Evolutionary conservation across 2,329 filamentous ascomycete species (phyloP).

Genomic region (Hirsutella minnesotensis): DNA sequence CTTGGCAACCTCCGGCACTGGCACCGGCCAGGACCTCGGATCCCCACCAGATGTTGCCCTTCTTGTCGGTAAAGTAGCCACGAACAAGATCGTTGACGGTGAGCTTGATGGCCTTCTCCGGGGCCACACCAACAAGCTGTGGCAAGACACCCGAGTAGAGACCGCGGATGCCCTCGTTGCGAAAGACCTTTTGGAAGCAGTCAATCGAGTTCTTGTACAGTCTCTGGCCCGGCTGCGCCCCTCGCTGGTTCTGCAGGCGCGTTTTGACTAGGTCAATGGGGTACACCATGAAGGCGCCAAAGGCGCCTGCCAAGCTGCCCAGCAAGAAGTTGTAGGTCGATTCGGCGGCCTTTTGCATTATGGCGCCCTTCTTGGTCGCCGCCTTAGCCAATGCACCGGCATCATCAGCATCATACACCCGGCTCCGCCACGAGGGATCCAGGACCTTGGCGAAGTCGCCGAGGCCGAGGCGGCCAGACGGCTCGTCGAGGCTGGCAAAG

Average conservation of each 20-base stretch:
- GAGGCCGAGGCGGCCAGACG: slow-evolving; percentile 72
- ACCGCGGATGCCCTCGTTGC: slow-evolving; percentile 81
- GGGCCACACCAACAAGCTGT: slow-evolving; percentile 94
- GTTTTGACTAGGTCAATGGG: slow-evolving; percentile 98
- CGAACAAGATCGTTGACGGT: slow-evolving; percentile 94
- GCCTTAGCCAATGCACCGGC: slow-evolving; percentile 22
- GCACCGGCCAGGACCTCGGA: slow-evolving; percentile 82
- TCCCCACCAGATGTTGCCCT: slow-evolving; percentile 58
- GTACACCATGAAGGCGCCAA: slow-evolving; percentile 98
- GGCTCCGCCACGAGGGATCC: slow-evolving; percentile 79
- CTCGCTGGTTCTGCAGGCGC: slow-evolving; percentile 92
- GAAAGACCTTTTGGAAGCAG: slow-evolving; percentile 84
- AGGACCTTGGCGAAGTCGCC: slow-evolving; percentile 89
- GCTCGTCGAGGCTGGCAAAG: slow-evolving; percentile 86
- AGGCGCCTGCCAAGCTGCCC: slow-evolving; percentile 84
- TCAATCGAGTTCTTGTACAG: slow-evolving; percentile 97
- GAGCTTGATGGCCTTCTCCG: slow-evolving; percentile 98
- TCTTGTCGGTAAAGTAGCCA: slow-evolving; percentile 60
- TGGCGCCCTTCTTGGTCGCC: slow-evolving; percentile 13
- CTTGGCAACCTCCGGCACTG: slow-evolving; percentile 85
- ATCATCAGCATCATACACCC: slow-evolving; percentile 38
- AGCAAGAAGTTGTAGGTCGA: slow-evolving; percentile 85
- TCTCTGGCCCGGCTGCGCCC: slow-evolving; percentile 67
- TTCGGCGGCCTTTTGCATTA: slow-evolving; percentile 49
- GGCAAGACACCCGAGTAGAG: slow-evolving; percentile 91